Conservation (phyloP, 2,329 filamentous ascomycete species). For the Scorias spongiosa region DNA sequence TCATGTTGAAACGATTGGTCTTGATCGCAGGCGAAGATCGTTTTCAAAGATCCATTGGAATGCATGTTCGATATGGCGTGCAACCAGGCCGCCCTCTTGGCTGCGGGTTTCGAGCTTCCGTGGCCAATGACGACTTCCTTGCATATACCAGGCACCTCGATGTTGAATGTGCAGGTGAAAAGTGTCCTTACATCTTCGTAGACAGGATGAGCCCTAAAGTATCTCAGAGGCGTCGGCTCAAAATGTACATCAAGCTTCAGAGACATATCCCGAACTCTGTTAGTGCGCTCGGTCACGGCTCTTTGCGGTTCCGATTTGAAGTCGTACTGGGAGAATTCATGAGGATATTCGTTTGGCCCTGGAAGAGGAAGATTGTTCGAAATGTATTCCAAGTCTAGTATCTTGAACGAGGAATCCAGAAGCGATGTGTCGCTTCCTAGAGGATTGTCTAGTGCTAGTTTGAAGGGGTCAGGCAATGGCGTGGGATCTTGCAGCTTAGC, state of each 20-base stretch:
- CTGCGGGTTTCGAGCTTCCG: constrained; percentile 4
- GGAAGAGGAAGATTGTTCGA: constrained; percentile 2
- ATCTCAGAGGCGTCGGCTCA: neutral
- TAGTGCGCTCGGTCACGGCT: neutral
- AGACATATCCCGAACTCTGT: constrained; percentile 1
- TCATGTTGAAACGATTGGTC: neutral
- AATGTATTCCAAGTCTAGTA: constrained; percentile 3
- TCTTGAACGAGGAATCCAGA: neutral
- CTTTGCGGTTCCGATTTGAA: neutral
- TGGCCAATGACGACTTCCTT: constrained; percentile 4
- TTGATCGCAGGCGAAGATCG: constrained; percentile 3
- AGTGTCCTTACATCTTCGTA: neutral
- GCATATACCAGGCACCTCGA: constrained; percentile 3
- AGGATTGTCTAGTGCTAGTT: neutral
- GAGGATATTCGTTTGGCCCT: constrained; percentile 8
- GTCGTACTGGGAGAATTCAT: constrained; percentile 3
- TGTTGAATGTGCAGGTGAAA: constrained; percentile 1
- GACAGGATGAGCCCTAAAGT: neutral
- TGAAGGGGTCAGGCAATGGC: neutral
- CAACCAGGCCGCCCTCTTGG: constrained; percentile 9
- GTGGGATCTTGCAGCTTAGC: neutral
- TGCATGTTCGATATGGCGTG: constrained; percentile 7
- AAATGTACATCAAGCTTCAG: constrained; percentile 3
- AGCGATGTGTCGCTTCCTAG: neutral
- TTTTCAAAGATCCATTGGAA: constrained; percentile 3